Evolutionary conservation across 83 land plant species (phyloP).

Genomic region (Picea abies): DNA sequence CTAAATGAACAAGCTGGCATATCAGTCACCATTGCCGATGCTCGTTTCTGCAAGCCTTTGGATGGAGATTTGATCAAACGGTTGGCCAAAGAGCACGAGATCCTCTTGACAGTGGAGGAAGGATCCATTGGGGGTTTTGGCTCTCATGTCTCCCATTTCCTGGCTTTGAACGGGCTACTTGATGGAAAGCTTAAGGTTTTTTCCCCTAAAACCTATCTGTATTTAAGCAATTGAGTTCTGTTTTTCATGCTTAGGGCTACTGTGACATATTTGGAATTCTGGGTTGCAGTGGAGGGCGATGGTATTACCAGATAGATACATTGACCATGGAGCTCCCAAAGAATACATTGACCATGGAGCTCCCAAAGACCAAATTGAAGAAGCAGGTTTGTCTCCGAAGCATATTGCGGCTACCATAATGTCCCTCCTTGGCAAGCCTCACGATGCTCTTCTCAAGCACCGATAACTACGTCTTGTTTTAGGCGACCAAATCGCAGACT

Average conservation of each 20-base stretch:
- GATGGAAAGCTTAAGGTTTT: slow-evolving; percentile 76
- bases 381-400: slow-evolving; percentile 60
- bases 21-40: slow-evolving; percentile 63
- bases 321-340: too few species aligned
- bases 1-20: slow-evolving; percentile 28
- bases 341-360: too few species aligned
- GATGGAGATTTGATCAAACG: slow-evolving; percentile 57
- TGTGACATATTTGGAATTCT: not conserved
- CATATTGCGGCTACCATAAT: slow-evolving; percentile 72
- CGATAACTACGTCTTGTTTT: too few species aligned
- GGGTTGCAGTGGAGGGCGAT: slow-evolving; percentile 65
- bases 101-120: slow-evolving; percentile 65
- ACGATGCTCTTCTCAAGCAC: slow-evolving; percentile 41
- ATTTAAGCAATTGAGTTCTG: not conserved
- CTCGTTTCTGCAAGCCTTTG: slow-evolving; percentile 78
- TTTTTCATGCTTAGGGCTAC: not conserved
- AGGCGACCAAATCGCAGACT: too few species aligned
- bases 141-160: slow-evolving; percentile 65
- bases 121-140: slow-evolving; percentile 82
- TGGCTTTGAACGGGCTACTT: slow-evolving; percentile 45
- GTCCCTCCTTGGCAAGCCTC: slow-evolving; percentile 52
- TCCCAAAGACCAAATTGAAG: slow-evolving; percentile 63
- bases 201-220: not conserved
- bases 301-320: slow-evolving; percentile 78
- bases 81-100: slow-evolving; percentile 61